Conservation (phyloP, 1,284 basidiomycete genomes). For the Microbotryomycetes sp. region DNA sequence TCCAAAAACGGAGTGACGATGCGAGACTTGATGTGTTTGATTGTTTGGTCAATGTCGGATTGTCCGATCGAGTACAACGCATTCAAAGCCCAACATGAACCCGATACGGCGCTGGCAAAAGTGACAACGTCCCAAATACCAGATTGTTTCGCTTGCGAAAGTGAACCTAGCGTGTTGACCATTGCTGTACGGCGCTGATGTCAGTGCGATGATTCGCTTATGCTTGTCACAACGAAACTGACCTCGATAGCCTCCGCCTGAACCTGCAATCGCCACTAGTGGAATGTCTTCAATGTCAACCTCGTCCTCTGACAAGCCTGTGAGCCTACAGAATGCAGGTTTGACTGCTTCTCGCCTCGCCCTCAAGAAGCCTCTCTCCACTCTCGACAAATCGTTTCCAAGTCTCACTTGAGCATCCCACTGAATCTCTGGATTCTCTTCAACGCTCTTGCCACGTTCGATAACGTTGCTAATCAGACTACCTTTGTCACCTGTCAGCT, state of each 20-base stretch:
- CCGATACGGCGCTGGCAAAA: constrained; percentile 47
- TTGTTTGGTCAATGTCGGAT: constrained; percentile 34
- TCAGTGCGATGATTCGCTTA: background rate
- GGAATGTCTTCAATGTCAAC: constrained; percentile 47
- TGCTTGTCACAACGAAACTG: background rate
- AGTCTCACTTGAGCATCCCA: constrained; percentile 47
- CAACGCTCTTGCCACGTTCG: constrained; percentile 26
- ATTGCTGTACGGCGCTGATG: constrained; percentile 37
- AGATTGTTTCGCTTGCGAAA: constrained; percentile 41
- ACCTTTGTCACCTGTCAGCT: background rate
- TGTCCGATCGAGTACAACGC: constrained; percentile 46
- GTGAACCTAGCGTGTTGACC: constrained; percentile 46
- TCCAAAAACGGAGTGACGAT: constrained; percentile 45
- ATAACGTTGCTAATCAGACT: background rate
- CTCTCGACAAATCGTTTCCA: constrained; percentile 40
- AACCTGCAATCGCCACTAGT: constrained; percentile 46
- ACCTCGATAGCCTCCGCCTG: constrained; percentile 43
- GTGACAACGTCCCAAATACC: constrained; percentile 45
- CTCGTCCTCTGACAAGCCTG: constrained; percentile 43
- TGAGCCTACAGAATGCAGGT: constrained; percentile 42
- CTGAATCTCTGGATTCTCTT: constrained; percentile 45
- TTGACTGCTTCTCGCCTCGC: constrained; percentile 43
- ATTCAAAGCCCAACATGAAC: constrained; percentile 43
- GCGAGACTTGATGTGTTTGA: constrained; percentile 42
- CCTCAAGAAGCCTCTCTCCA: constrained; percentile 44